Percentiles rank a stretch among this genome's conserved stretches.
These are phyloP conservation scores for Tothia fuscella DNA, from an alignment of 2,329 filamentous ascomycete species.

Conservation along the genomic window DNA sequence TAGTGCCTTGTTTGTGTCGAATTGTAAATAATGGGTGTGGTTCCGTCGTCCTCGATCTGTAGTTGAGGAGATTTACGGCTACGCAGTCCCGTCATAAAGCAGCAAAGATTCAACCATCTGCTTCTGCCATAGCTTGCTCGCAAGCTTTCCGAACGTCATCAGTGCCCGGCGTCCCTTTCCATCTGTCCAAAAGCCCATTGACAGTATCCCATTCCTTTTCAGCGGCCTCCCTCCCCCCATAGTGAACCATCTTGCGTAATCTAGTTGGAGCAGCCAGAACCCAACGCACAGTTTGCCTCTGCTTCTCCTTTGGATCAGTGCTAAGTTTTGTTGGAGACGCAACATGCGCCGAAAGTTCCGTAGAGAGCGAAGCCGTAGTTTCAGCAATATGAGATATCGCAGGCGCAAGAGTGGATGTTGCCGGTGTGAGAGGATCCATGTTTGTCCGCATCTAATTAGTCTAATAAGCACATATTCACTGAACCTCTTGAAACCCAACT, in stretches of 20 bases:
- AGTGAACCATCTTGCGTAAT: conserved; percentile 44
- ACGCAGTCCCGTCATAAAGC: too few relatives aligned
- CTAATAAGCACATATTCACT: not conserved
- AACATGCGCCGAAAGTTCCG: conserved; percentile 22
- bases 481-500: not conserved
- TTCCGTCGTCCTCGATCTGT: too few relatives aligned
- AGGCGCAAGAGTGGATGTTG: conserved; percentile 59
- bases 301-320: conserved; percentile 26
- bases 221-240: conserved; percentile 51
- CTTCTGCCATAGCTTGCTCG: conserved; percentile 18
- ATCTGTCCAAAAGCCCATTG: conserved; percentile 28
- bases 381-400: conserved; percentile 65
- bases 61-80: too few relatives aligned
- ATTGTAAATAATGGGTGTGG: too few relatives aligned
- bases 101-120: conserved; percentile 4
- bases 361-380: conserved; percentile 35
- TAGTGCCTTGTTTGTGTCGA: too few relatives aligned
- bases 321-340: conserved; percentile 14
- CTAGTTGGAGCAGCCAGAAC: conserved; percentile 50
- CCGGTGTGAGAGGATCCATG: conserved; percentile 68
- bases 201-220: conserved; percentile 37
- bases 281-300: conserved; percentile 49
- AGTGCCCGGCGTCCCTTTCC: conserved; percentile 32
- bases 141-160: conserved; percentile 28
- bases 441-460: conserved; percentile 55